Base-by-base conservation (phyloP, 208 protist species). In the Trypanosoma congolense region DNA sequence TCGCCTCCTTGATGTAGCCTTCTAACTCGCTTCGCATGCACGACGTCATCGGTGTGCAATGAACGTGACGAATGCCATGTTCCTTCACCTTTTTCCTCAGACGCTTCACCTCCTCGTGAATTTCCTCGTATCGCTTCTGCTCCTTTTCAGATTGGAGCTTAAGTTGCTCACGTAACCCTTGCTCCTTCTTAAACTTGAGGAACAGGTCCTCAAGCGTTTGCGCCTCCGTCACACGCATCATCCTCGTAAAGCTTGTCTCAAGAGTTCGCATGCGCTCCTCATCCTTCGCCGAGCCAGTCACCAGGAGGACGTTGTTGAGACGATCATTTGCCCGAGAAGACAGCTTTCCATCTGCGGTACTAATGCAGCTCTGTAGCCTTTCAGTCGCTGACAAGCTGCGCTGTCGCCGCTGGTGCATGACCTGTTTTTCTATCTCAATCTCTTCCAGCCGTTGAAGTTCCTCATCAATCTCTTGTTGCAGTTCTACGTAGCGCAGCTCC, bases 161-260 rank as follows among this genome's bases (percentile, higher is more conserved):
- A 43, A 97, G 67, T 51, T 92, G 75, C 9, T 64, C 43, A 44
- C 92, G 83, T 24, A 75, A 68, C 22, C 80, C 77, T 40, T 84
- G 68, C 63, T 91, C 73, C 43, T 51, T 41, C 9, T 80, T 63
- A 38, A 83, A 80, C 6, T 67, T 72, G 2, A 24, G 30, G 3
- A 83, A 54, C 22, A 91, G 60, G 12, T 56, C 59, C 6, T 77
- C 72, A 18, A 78, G 43, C 0, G 56, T 65, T 19, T 29, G 29
- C 2, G 86, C 82, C 35, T 90, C 77, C 0, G 94, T 95, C 10
- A 81, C 77, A 26, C 82, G 83, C 70, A 96, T 87, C 66, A 98
- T 96, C 41, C 76, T 73, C 5, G 76, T 75, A 65, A 97, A 96
- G 8, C 84, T 80, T 30, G 88, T 75, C 42, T 97, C 91, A 57